These are phyloP conservation scores for Rhodotorula sp. DNA, from an alignment of 1,284 basidiomycete species.

Conservation along the genomic window DNA sequence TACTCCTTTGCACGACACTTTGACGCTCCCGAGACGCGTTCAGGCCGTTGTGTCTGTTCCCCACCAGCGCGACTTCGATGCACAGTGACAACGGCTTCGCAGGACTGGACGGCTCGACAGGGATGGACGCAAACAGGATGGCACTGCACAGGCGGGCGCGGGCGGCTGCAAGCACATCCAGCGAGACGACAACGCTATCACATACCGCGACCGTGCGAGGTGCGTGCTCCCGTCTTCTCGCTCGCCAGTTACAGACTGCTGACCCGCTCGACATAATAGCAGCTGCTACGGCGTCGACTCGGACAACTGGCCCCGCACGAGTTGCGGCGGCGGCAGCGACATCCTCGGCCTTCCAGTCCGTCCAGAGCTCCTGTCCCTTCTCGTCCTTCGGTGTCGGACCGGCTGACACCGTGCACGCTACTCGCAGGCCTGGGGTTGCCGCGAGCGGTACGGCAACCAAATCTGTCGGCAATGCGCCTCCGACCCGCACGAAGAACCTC, in stretches of 20 bases:
- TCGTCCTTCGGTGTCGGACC: not conserved
- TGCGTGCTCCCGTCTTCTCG: not conserved
- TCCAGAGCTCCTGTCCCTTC: not conserved
- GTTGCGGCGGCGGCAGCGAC: not conserved
- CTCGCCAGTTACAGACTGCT: not conserved
- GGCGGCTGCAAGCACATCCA: not conserved
- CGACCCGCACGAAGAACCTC: not conserved
- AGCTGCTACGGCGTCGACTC: not conserved
- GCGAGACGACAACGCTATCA: too few relatives aligned
- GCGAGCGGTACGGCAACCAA: slow-evolving; percentile 13
- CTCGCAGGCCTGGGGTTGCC: slow-evolving; percentile 6
- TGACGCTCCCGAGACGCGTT: too few relatives aligned
- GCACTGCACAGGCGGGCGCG: too few relatives aligned
- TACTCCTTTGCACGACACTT: too few relatives aligned
- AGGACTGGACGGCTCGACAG: too few relatives aligned
- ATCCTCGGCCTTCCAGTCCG: slow-evolving; percentile 10
- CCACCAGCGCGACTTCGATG: too few relatives aligned
- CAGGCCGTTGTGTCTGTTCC: too few relatives aligned
- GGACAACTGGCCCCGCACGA: not conserved
- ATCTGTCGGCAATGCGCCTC: slow-evolving; percentile 9
- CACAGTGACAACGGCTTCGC: too few relatives aligned
- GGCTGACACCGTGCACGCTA: too few relatives aligned
- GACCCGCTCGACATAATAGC: not conserved
- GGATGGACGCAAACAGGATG: too few relatives aligned
- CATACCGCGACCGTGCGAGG: not conserved